Percentiles rank a stretch among this genome's conserved stretches.
These are phyloP conservation scores for Anastatica hierochuntica DNA, from an alignment of 345 rosid genomes.

Conservation along the genomic window DNA sequence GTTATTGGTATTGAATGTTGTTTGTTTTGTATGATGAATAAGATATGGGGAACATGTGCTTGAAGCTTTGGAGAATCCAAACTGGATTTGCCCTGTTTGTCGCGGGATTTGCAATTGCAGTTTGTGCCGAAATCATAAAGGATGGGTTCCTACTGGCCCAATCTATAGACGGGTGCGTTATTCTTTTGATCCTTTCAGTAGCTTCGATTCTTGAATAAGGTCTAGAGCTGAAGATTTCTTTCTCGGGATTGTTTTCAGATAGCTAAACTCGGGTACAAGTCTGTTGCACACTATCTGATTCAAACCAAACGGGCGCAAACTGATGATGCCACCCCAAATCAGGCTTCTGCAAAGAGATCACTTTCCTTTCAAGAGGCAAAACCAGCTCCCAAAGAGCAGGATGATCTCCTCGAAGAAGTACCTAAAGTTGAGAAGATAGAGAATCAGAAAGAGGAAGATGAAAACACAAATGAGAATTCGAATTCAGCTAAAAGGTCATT, in stretches of 20 bases:
- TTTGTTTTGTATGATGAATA: not conserved
- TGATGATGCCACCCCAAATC: slow-evolving; percentile 24
- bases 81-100: slow-evolving; percentile 80
- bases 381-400: not conserved
- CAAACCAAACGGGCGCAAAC: slow-evolving; percentile 33
- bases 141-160: slow-evolving; percentile 74
- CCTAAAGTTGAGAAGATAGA: too few relatives aligned
- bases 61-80: slow-evolving; percentile 71
- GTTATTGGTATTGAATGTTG: not conserved
- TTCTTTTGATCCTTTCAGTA: not conserved
- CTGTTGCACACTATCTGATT: slow-evolving; percentile 89
- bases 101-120: slow-evolving; percentile 96
- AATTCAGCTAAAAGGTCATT: too few relatives aligned
- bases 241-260: slow-evolving; percentile 32
- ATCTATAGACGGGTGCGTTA: slow-evolving; percentile 54
- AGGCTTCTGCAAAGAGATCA: slow-evolving; percentile 54
- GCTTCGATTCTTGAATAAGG: not conserved
- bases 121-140: slow-evolving; percentile 71
- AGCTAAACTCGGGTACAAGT: slow-evolving; percentile 62
- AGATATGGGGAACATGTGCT: slow-evolving; percentile 93
- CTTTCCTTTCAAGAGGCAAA: slow-evolving; percentile 43
- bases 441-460: too few relatives aligned
- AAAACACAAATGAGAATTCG: too few relatives aligned
- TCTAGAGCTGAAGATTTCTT: slow-evolving; percentile 9
- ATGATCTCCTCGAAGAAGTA: too few relatives aligned